Evolutionary conservation across 1,284 basidiomycete species (phyloP), one percentile per base, ranked within the genome.

Genomic region (Puccinia novopanici): DNA sequence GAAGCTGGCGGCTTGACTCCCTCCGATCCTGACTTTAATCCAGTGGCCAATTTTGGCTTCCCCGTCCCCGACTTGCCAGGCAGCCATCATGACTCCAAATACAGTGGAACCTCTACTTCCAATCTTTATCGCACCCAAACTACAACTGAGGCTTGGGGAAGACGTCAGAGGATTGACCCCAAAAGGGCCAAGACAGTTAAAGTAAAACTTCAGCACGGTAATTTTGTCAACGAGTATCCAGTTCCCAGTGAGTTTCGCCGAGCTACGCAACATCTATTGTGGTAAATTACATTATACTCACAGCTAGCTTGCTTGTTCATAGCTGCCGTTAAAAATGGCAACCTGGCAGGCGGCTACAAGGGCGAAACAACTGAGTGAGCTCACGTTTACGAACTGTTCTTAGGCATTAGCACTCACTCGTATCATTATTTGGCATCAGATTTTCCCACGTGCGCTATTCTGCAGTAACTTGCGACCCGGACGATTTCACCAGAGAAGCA

Each of bases 381-480:
- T 40, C 6, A 3, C 19, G 2, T n/a, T 48, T 19, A 2, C 17
- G 2, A 34, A 34, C 34, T 34, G 34, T 34, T 34, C 34, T 34
- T 34, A 34, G 34, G 4, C 34, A 34, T 34, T 34, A 34, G 4
- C 24, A 19, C 45, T 24, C 27, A 52, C 13, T 63, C 27, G 27
- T 30, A 19, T 75, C 8, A 45, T 30, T 57, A 34, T 61, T 75
- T 24, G 9, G 3, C 12, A n/a, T 3, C 30, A 80, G 78, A 24
- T 81, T 81, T n/a, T 81, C 79, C 10, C 79, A 81, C 63, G 75
- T 81, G 79, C 57, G 79, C 13, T 81, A 81, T 37, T 75, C 79
- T 68, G 94, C 81, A 6, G 95, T 94, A 9, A 98, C 95, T 0
- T 92, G 91, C 84, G 95, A 98, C 85, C 95, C 95, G 6, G 95